Percentiles rank a stretch among this genome's conserved stretches.
Evolutionary conservation across 805 yeast genomes (phyloP).

Genomic region (Hermanozyma aechmeae): DNA sequence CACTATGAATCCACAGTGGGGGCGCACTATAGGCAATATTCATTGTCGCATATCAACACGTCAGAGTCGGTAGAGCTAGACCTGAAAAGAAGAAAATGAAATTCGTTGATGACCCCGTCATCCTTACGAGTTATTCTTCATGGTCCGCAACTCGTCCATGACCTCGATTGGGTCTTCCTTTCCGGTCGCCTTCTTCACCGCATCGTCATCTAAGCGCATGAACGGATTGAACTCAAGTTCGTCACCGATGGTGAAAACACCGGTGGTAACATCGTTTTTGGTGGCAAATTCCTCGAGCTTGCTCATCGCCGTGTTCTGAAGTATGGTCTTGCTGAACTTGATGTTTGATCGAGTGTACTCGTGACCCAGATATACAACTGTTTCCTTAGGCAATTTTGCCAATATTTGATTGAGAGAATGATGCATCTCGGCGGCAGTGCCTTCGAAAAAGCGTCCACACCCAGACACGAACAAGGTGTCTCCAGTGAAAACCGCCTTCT

Average conservation of each 20-base stretch:
- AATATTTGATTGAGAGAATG: conserved; percentile 50
- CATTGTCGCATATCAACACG: too few species aligned
- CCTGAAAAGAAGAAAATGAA: too few species aligned
- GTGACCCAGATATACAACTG: conserved; percentile 86
- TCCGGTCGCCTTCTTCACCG: conserved; percentile 52
- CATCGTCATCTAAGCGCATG: conserved; percentile 64
- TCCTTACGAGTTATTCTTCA: conserved; percentile 52
- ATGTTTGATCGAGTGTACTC: conserved; percentile 86
- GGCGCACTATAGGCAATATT: too few species aligned
- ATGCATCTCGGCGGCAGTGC: conserved; percentile 75
- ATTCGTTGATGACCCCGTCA: too few species aligned
- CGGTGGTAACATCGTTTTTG: conserved; percentile 69
- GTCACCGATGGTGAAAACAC: conserved; percentile 74
- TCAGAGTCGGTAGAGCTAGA: too few species aligned
- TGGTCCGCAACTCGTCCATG: conserved; percentile 63
- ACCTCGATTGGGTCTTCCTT: conserved; percentile 40
- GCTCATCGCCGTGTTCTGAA: conserved; percentile 45
- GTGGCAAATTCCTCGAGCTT: conserved; percentile 42
- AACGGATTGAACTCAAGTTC: conserved; percentile 84
- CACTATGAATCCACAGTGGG: too few species aligned
- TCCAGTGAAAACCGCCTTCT: conserved; percentile 83
- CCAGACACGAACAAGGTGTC: conserved; percentile 93
- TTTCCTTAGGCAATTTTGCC: conserved; percentile 54
- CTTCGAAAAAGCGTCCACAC: conserved; percentile 96
- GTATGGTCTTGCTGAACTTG: conserved; percentile 60